phyloP scores from a whole-genome alignment of 2,329 filamentous ascomycete genomes.

The Sclerotinia trifoliorum region DNA sequence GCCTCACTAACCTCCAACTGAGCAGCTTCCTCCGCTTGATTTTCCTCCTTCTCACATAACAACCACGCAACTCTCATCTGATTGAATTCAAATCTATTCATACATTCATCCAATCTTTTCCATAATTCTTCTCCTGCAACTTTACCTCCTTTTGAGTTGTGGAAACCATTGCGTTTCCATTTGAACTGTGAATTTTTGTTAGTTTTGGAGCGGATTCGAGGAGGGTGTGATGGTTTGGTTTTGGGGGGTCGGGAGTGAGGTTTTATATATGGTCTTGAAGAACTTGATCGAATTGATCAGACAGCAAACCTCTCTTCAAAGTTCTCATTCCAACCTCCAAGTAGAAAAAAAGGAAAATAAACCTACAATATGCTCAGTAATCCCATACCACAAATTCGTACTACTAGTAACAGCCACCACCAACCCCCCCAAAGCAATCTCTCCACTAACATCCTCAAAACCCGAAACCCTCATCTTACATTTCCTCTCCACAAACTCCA shows the following conservation, averaged over 20 bases:
- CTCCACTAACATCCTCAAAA: conserved; percentile 16
- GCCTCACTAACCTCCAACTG: not conserved
- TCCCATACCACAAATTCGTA: conserved; percentile 23
- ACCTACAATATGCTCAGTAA: conserved; percentile 22
- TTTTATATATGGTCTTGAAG: not conserved
- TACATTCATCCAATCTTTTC: conserved; percentile 11
- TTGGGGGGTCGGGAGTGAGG: no score
- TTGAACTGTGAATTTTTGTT: conserved; percentile 17
- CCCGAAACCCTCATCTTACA: not conserved
- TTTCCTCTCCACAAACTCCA: conserved; percentile 20
- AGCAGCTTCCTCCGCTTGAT: conserved; percentile 10
- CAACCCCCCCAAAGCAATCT: not conserved
- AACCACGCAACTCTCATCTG: conserved; percentile 20
- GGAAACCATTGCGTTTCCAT: conserved; percentile 22
- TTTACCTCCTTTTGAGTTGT: conserved; percentile 16
- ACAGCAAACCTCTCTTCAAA: not conserved
- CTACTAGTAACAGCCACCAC: conserved; percentile 13
- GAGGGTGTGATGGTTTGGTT: not conserved
- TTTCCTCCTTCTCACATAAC: conserved; percentile 17
- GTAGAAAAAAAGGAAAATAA: not conserved
- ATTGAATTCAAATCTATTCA: conserved; percentile 12
- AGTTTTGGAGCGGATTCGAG: not conserved
- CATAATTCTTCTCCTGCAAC: conserved; percentile 15
- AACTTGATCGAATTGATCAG: no score
- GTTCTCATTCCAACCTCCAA: no score